These are phyloP conservation scores for Geotrichum reessii DNA, from an alignment of 1,139 yeast species.

Conservation along the genomic window DNA sequence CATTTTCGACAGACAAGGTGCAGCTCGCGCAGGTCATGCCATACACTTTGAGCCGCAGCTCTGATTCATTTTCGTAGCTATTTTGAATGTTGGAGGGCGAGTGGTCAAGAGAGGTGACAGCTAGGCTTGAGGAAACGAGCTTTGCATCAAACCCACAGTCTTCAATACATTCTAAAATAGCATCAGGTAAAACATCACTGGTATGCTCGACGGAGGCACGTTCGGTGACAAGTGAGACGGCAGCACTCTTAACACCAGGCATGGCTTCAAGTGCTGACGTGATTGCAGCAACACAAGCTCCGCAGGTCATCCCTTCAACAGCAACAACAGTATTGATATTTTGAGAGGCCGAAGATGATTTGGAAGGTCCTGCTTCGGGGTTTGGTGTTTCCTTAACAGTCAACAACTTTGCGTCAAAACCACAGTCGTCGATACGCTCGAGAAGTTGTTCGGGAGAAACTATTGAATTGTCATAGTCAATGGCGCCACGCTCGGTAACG, in stretches of 20 bases:
- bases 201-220: conserved; percentile 56
- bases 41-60: conserved; percentile 37
- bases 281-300: conserved; percentile 67
- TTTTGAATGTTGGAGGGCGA: neutral
- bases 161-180: conserved; percentile 50
- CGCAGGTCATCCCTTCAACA: conserved; percentile 66
- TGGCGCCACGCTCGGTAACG: conserved; percentile 64
- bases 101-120: neutral
- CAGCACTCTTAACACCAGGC: conserved; percentile 47
- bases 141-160: conserved; percentile 70
- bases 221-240: conserved; percentile 70
- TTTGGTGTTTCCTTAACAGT: conserved; percentile 1
- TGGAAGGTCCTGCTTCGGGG: neutral
- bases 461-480: conserved; percentile 41
- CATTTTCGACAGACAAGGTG: conserved; percentile 46
- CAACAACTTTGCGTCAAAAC: conserved; percentile 52
- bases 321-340: conserved; percentile 19
- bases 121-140: conserved; percentile 31
- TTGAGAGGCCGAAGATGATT: neutral
- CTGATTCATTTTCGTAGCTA: neutral
- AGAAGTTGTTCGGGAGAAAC: conserved; percentile 39
- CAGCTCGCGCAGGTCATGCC: conserved; percentile 66
- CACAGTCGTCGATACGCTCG: conserved; percentile 63
- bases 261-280: conserved; percentile 47
- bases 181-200: conserved; percentile 37